These are phyloP conservation scores for Aechmea fasciata DNA, from an alignment of 176 grass and related monocot genomes.

Conservation along the genomic window DNA sequence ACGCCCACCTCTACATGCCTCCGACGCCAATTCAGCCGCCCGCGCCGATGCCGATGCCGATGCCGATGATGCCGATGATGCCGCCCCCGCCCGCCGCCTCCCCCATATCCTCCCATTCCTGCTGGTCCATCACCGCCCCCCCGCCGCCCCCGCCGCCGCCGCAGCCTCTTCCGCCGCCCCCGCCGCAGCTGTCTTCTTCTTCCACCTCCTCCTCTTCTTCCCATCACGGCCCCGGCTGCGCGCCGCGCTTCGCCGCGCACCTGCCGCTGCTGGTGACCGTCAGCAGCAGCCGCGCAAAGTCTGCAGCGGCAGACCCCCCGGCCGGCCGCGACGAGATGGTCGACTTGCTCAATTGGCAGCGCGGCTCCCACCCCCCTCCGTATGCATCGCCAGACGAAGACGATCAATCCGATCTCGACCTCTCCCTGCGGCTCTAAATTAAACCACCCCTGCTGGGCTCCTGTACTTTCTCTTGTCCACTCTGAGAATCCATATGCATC, in stretches of 20 bases:
- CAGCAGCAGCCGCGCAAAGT: slow-evolving; percentile 21
- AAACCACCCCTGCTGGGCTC: neutral
- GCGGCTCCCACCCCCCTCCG: slow-evolving; percentile 15
- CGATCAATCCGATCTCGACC: neutral
- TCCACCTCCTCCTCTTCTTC: neutral
- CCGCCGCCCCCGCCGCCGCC: neutral
- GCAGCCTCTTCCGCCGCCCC: slow-evolving; percentile 18
- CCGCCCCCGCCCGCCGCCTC: slow-evolving; percentile 9
- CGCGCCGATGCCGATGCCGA: neutral
- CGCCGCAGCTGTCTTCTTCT: neutral
- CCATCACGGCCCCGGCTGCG: neutral
- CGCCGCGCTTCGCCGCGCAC: slow-evolving; percentile 24
- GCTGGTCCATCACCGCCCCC: slow-evolving; percentile 16
- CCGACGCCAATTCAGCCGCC: slow-evolving; percentile 10
- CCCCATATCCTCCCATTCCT: slow-evolving; percentile 33
- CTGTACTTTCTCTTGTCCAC: neutral
- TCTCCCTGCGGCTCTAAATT: slow-evolving; percentile 11
- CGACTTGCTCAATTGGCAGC: slow-evolving; percentile 41
- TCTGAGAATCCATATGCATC: neutral
- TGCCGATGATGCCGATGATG: neutral
- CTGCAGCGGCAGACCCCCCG: slow-evolving; percentile 14
- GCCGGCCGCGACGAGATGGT: slow-evolving; percentile 27
- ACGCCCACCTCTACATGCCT: slow-evolving; percentile 48
- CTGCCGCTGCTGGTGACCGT: slow-evolving; percentile 15
- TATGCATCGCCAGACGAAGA: neutral